Evolutionary conservation across 768 basidiomycete genomes (phyloP), one percentile per base, ranked within the genome.

Genomic region (Saitozyma sp.): DNA sequence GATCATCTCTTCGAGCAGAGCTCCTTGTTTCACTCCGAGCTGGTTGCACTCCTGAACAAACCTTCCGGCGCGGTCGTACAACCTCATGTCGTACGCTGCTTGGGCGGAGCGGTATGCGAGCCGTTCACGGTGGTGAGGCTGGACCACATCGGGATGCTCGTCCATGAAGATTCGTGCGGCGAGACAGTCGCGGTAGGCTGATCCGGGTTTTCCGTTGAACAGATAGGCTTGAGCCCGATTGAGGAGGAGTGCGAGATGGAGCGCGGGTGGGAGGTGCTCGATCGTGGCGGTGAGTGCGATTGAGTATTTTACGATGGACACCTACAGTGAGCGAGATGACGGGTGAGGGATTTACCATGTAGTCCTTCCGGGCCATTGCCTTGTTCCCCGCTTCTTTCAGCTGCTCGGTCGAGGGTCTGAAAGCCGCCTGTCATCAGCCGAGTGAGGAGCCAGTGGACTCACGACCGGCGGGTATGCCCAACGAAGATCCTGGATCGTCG

Each of bases 181-280:
- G 17, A 52, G 17, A 48, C 62, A 63, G 41, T 63, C 62, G 11
- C 41, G 9, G 17, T 55, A 50, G 17, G 62, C 62, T 2, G 62
- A 39, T n/a, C 56, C 62, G 13, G 39, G 42, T 7, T 45, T 10
- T 1, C 37, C 9, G 8, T 42, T 40, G 17, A 37, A 17, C 41
- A 63, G 19, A 45, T 58, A 19, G 20, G 56, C 42, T 9, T 41
- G 46, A 9, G 62, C 48, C 9, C 62, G 46, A 45, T 63, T 63
- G 20, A 58, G 42, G 37, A 57, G 50, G 9, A 63, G 61, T 14
- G n/a, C 29, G 39, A 60, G 17, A 3, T 8, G 13, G n/a, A 20
- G 43, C 4, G n/a, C 19, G 5, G 17, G 11, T 16, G 42, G n/a
- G 0, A 19, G 11, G 8, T 37, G 17, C 16, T n/a, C 50, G 8